Evolutionary conservation across 1,284 basidiomycete genomes (phyloP), one percentile per base, ranked within the genome.

Genomic region (Leccinum holopus): DNA sequence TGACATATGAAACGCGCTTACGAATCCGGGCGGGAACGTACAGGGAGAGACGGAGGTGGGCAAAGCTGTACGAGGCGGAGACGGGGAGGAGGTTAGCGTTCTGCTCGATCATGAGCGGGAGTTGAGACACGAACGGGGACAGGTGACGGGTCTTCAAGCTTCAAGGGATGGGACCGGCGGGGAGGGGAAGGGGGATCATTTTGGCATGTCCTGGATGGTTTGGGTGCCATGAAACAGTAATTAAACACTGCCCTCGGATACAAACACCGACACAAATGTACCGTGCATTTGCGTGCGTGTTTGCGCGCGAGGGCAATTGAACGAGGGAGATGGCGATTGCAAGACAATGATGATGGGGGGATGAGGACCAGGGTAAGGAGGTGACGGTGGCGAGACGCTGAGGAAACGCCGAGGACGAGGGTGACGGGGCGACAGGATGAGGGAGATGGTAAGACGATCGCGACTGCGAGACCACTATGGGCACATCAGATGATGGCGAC

Each of bases 41-140:
- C 85, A 84, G 78, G 44, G 82, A 78, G 73, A 81, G 83, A 63
- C 87, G 83, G 63, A 86, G 81, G 72, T 87, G 84, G 55, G 83
- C 81, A 66, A 87, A 81, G 83, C 83, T 83, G 77, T 85, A 87
- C 28, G 25, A 14, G 63, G 79, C 77, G 72, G 82, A 83, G 70
- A 87, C 79, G 71, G 82, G 76, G 63, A 73, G 66, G 65, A 67
- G 66, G 33, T 71, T 63, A 55, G 72, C 64, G 55, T 75, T 75
- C 69, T 78, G 76, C 72, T 82, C 81, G 70, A 81, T 79, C 76
- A 82, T 82, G 14, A 39, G 72, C 62, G 69, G 63, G 64, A 59
- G 61, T 41, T 41, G 64, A 55, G 32, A 57, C 58, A 58, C 59
- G 58, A 37, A 55, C 51, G 0, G 14, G 14, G 37, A 39, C 37